A percentile compares a stretch with the other conserved stretches of the same genome.
These are phyloP conservation scores for Sisymbrium altissimum DNA, from an alignment of 345 rosid species.

Conservation along the genomic window DNA sequence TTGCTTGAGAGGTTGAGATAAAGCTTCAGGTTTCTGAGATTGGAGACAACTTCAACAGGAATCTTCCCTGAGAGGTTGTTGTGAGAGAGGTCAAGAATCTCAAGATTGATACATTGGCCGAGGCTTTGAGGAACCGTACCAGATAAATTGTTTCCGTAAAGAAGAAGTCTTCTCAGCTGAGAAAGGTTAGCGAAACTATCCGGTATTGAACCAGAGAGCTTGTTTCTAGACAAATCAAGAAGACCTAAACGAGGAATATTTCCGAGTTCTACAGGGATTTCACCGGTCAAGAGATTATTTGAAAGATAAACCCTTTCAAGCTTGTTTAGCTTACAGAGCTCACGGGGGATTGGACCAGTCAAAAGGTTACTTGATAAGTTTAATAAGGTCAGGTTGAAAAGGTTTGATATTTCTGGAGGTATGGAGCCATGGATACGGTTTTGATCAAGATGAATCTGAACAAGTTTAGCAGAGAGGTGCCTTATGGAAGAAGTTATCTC, in stretches of 20 bases:
- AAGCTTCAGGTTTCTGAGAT: conserved; percentile 68
- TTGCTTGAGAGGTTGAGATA: conserved; percentile 84
- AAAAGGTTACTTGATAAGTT: conserved; percentile 82
- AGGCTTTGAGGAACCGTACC: conserved; percentile 72
- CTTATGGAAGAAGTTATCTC: conserved; percentile 58
- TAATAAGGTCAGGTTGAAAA: conserved; percentile 65
- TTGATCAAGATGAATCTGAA: conserved; percentile 70
- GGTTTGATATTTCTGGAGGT: conserved; percentile 72
- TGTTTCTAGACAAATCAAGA: conserved; percentile 76
- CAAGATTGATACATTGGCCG: conserved; percentile 67
- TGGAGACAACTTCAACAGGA: conserved; percentile 61
- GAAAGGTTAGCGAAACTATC: conserved; percentile 72
- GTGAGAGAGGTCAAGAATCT: conserved; percentile 79
- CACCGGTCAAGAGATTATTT: conserved; percentile 64
- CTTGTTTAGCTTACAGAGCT: conserved; percentile 54
- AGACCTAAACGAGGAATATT: conserved; percentile 75
- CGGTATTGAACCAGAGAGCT: conserved; percentile 73
- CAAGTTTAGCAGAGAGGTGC: conserved; percentile 57
- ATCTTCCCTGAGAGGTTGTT: conserved; percentile 65
- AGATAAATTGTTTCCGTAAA: conserved; percentile 60
- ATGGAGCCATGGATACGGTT: conserved; percentile 70
- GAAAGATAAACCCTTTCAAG: conserved; percentile 85
- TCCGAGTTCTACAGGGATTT: conserved; percentile 70
- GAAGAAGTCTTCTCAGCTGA: conserved; percentile 68
- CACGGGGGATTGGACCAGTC: conserved; percentile 64